These are phyloP conservation scores for Solanum corneliomulleri DNA, from an alignment of 257 asterid genomes.

Conservation along the genomic window DNA sequence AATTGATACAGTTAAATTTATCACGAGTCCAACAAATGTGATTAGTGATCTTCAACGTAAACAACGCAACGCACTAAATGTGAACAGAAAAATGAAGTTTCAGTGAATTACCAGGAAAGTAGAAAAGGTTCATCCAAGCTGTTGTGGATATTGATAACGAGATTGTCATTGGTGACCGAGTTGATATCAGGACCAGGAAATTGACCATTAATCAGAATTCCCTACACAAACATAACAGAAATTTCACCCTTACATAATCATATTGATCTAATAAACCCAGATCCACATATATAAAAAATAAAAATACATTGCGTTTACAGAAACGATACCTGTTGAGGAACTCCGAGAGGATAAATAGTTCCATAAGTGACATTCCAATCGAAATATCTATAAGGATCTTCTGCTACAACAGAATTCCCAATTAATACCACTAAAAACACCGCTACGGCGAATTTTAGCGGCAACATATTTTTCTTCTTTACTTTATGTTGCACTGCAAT, in stretches of 20 bases:
- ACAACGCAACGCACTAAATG: not conserved
- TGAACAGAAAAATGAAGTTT: not conserved
- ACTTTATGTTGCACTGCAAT: not conserved
- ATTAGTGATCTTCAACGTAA: not conserved
- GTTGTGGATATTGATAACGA: conserved; percentile 66
- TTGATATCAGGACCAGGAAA: conserved; percentile 89
- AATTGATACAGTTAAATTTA: not conserved
- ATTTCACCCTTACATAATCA: not conserved
- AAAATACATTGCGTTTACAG: not conserved
- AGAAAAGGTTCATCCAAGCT: conserved; percentile 88
- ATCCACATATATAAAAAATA: too few relatives aligned
- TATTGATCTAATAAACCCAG: not conserved
- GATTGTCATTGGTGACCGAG: conserved; percentile 79
- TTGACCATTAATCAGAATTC: conserved; percentile 85
- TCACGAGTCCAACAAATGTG: not conserved
- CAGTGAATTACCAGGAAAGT: conserved; percentile 53
- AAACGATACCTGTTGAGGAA: conserved; percentile 51
- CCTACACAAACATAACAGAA: conserved; percentile 24
- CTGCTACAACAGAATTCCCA: conserved; percentile 38
- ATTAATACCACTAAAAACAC: not conserved
- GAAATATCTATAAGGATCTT: conserved; percentile 73
- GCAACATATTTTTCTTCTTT: conserved; percentile 14
- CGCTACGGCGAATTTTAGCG: conserved; percentile 24
- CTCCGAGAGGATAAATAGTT: conserved; percentile 54
- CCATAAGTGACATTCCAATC: conserved; percentile 76